Base-by-base conservation (phyloP, 768 basidiomycete species). In the Leccinum rimulosum region DNA sequence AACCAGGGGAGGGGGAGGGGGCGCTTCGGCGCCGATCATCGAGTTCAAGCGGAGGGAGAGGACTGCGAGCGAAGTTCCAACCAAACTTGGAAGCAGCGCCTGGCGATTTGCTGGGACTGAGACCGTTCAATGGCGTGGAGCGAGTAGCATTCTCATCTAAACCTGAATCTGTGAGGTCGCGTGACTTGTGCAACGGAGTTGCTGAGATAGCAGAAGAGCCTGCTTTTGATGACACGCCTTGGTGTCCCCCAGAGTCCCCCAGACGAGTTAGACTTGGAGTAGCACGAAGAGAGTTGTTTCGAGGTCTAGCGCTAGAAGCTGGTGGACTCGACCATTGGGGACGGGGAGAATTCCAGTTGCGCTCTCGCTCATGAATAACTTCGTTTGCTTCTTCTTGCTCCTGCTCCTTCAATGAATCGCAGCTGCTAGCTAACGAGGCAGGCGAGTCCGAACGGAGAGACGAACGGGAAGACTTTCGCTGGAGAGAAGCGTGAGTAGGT, bases 271-370 rank as follows among this genome's bases (percentile, higher is more conserved):
- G 55, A 60, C 70, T 72, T 8, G 66, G 55, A 11, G 61, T 54
- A 50, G 62, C 47, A 52, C 64, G 70, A 40, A 69, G 57, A 7
- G 67, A 43, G 35, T 55, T 55, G 35, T 36, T 60, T 30, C 57
- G 57, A 50, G 6, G 15, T 40, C 49, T 60, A 19, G 45, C 50
- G 30, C 52, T 57, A 52, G 64, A 56, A 36, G 57, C 1, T 12
- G 67, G 50, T 12, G 71, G 61, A 7, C 69, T 65, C 19, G 73
- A 68, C 86, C 86, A 87, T 53, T 76, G 79, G 7, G 84, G 85
- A 38, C 77, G 81, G n/a, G 83, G 84, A 8, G 86, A 80, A 68
- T 86, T 85, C 87, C 86, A 88, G 64, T 88, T 88, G 51, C 84
- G 77, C 70, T 88, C 87, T 51, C 85, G 79, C 63, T 81, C 79